Percentiles rank a stretch among this genome's conserved stretches.
phyloP scores from a whole-genome alignment of 2,329 filamentous ascomycete genomes.

The Colletotrichum falcatum region DNA sequence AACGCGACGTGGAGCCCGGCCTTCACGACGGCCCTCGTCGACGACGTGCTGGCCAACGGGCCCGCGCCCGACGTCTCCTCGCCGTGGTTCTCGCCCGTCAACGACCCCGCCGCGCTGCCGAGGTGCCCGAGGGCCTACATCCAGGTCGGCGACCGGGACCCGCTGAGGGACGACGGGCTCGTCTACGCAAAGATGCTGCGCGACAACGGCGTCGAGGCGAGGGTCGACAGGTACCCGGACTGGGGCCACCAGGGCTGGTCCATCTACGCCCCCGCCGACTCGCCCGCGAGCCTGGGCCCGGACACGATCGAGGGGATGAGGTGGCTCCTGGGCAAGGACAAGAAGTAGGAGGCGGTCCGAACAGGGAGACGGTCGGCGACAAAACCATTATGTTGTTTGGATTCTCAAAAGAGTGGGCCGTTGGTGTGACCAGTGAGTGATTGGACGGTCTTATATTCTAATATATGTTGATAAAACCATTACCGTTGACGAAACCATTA shows the following conservation, averaged over 20 bases:
- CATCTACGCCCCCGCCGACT: constrained; percentile 13
- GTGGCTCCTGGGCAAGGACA: constrained; percentile 27
- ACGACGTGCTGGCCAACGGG: constrained; percentile 46
- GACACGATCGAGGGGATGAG: constrained; percentile 34
- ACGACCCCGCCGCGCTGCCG: constrained; percentile 47
- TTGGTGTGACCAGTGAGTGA: too few species aligned
- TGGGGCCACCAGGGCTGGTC: constrained; percentile 33
- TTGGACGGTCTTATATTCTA: too few species aligned
- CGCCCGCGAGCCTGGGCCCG: constrained; percentile 5
- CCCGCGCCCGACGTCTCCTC: constrained; percentile 49
- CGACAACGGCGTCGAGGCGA: constrained; percentile 58
- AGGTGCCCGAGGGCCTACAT: constrained; percentile 61
- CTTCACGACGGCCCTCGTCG: constrained; percentile 46
- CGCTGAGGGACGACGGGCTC: constrained; percentile 63
- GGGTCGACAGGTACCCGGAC: constrained; percentile 49
- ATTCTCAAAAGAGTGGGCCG: too few species aligned
- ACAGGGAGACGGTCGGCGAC: too few species aligned
- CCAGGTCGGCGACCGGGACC: constrained; percentile 63
- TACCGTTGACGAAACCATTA: too few species aligned
- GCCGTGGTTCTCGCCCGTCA: constrained; percentile 49
- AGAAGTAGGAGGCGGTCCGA: neutral
- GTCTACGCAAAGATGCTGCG: constrained; percentile 62
- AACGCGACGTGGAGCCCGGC: constrained; percentile 52
- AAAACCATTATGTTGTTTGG: too few species aligned
- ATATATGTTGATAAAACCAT: too few species aligned